A percentile compares a stretch with the other conserved stretches of the same genome.
phyloP scores from a whole-genome alignment of 73 alveolate genomes.

The Paramecium bursaria region DNA sequence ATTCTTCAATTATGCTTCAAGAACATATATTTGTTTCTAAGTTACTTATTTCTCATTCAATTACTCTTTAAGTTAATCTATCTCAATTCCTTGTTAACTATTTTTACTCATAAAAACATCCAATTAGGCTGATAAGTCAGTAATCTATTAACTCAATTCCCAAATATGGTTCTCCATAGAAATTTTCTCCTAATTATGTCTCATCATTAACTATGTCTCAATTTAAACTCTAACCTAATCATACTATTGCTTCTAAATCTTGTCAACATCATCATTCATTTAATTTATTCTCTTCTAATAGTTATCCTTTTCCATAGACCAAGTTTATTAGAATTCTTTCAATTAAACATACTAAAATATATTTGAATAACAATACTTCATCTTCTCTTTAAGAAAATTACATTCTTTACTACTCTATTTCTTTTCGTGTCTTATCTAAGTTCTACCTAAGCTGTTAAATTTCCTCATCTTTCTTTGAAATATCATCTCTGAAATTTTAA shows the following conservation, averaged over 20 bases:
- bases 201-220: constrained; percentile 8
- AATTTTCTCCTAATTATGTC: constrained; percentile 5
- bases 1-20: constrained; percentile 42
- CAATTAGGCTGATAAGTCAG: constrained; percentile 1
- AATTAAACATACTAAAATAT: not conserved
- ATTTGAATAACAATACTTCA: not conserved
- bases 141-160: not conserved
- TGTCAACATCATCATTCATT: constrained; percentile 39
- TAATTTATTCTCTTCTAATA: constrained; percentile 30
- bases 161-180: constrained; percentile 31
- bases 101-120: not conserved
- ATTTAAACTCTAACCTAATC: constrained; percentile 46
- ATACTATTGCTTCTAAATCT: constrained; percentile 19
- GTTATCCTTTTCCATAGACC: constrained; percentile 6
- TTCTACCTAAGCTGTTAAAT: not conserved
- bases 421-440: not conserved
- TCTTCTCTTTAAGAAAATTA: no score
- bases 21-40: constrained; percentile 14
- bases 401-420: not conserved
- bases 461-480: constrained; percentile 10
- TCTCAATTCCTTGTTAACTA: constrained; percentile 45
- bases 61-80: constrained; percentile 43
- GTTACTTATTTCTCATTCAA: constrained; percentile 30
- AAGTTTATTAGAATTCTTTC: not conserved
- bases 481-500: constrained; percentile 13